Percentiles rank a stretch among this genome's conserved stretches.
Evolutionary conservation across 1,284 basidiomycete genomes (phyloP).

Genomic region (Inonotus hispidus): DNA sequence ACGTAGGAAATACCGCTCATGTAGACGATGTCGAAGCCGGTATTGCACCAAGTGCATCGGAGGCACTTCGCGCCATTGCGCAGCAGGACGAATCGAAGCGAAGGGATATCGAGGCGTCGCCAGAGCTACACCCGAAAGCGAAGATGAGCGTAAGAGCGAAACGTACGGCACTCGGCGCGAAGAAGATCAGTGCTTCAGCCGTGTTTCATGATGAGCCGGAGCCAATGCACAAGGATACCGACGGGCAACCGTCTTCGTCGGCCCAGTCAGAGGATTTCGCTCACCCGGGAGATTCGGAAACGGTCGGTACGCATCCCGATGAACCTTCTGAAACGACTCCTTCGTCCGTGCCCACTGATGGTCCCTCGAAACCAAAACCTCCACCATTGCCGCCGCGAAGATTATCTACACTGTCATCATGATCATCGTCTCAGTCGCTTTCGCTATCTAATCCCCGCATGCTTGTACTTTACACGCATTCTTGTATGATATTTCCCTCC

Average conservation of each 20-base stretch:
- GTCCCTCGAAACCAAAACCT: conserved; percentile 7
- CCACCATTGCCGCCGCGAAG: conserved; percentile 16
- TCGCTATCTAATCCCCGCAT: not conserved
- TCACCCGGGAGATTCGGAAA: not conserved
- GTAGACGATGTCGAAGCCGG: not conserved
- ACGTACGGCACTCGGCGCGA: conserved; percentile 14
- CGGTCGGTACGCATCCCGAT: not conserved
- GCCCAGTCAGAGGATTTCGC: not conserved
- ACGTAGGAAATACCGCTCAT: not conserved
- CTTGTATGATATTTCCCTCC: not conserved
- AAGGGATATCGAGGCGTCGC: conserved; percentile 22
- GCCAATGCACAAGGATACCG: not conserved
- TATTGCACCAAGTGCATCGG: conserved; percentile 39
- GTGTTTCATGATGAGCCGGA: conserved; percentile 9
- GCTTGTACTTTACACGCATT: conserved; percentile 2
- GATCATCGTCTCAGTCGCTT: not conserved
- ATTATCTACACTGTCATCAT: not conserved
- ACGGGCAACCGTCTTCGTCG: not conserved
- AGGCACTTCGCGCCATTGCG: conserved; percentile 49
- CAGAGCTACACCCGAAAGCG: not conserved
- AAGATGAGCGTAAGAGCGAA: conserved; percentile 1
- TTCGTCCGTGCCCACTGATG: not conserved
- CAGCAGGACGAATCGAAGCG: conserved; percentile 39
- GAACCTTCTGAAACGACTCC: not conserved
- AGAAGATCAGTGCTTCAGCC: conserved; percentile 1